These are phyloP conservation scores for Volvox carteri DNA, from an alignment of 163 green algal species.

Conservation along the genomic window DNA sequence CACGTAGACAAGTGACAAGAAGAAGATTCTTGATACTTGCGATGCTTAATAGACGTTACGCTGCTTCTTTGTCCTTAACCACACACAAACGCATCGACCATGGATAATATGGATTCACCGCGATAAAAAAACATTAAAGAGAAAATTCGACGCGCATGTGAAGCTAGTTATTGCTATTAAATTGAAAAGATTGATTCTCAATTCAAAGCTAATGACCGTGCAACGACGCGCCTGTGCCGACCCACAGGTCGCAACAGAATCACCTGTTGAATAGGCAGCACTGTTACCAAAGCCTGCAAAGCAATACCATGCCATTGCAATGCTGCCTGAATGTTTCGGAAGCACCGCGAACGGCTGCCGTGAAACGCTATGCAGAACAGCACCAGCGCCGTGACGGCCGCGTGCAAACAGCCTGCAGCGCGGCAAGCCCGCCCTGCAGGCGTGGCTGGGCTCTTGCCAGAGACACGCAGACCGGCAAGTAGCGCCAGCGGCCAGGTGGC, in stretches of 20 bases:
- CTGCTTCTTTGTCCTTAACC: no score
- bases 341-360: constrained; percentile 9
- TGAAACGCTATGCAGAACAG: background rate
- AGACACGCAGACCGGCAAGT: background rate
- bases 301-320: constrained; percentile 25
- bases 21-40: no score
- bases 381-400: background rate
- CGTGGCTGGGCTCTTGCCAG: background rate
- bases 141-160: no score
- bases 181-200: no score
- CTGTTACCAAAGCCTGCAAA: background rate
- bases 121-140: no score
- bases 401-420: background rate
- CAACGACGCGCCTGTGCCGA: no score
- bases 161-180: no score
- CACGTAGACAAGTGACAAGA: no score
- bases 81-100: no score
- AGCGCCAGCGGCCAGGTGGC: constrained; percentile 25
- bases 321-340: background rate
- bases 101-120: no score
- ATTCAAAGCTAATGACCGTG: no score
- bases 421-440: background rate
- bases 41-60: no score
- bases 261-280: background rate
- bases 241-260: constrained; percentile 19